A percentile compares a stretch with the other conserved stretches of the same genome.
Evolutionary conservation across 1,284 basidiomycete genomes (phyloP).

Genomic region (Pulchroboletus neoregius): DNA sequence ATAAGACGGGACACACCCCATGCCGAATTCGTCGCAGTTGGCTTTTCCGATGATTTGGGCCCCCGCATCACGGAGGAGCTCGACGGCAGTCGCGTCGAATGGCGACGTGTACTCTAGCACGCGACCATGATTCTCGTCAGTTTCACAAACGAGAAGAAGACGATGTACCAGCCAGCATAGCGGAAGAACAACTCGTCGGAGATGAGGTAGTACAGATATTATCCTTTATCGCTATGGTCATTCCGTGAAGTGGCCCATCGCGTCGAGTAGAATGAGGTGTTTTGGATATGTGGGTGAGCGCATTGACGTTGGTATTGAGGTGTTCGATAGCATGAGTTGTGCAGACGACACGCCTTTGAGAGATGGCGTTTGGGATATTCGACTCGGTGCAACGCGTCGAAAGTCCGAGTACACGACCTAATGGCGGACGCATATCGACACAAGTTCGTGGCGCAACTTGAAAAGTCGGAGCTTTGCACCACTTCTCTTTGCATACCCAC

Average conservation of each 20-base stretch:
- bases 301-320: slow-evolving; percentile 18
- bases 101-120: slow-evolving; percentile 75
- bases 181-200: slow-evolving; percentile 78
- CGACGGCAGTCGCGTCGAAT: slow-evolving; percentile 85
- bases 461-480: no score
- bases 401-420: neutral
- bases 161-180: slow-evolving; percentile 60
- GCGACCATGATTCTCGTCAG: neutral
- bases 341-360: slow-evolving; percentile 11
- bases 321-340: slow-evolving; percentile 11
- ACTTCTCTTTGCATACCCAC: no score
- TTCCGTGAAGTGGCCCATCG: slow-evolving; percentile 33
- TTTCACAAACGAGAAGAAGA: neutral
- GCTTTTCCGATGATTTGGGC: slow-evolving; percentile 83
- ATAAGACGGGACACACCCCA: slow-evolving; percentile 65
- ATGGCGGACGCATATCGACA: neutral
- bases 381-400: neutral
- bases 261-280: neutral
- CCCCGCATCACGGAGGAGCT: slow-evolving; percentile 58
- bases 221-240: slow-evolving; percentile 76
- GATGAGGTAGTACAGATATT: slow-evolving; percentile 72
- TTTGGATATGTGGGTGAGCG: slow-evolving; percentile 19
- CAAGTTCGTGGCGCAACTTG: no score
- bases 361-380: neutral
- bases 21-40: slow-evolving; percentile 98